Conservation (phyloP, 805 yeast species). For the Wickerhamiella brachini region DNA sequence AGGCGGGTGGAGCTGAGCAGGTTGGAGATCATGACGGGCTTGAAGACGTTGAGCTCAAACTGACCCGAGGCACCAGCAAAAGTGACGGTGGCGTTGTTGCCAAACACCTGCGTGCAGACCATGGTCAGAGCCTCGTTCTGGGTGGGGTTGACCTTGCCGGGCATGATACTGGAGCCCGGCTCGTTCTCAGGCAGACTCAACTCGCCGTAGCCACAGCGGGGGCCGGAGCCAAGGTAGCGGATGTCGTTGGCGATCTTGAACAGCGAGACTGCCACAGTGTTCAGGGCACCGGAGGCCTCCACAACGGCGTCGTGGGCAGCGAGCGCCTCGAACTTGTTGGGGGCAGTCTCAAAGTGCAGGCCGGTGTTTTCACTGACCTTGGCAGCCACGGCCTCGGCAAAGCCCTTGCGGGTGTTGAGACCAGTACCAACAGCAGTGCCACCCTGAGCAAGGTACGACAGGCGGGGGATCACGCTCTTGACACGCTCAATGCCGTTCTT, state of each 20-base stretch:
- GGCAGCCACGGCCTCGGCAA: slow-evolving; percentile 73
- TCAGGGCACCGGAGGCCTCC: slow-evolving; percentile 93
- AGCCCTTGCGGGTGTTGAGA: slow-evolving; percentile 84
- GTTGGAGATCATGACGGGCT: slow-evolving; percentile 90
- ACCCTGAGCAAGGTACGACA: slow-evolving; percentile 88
- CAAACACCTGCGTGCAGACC: slow-evolving; percentile 96
- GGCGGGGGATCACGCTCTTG: slow-evolving; percentile 58
- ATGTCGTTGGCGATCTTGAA: slow-evolving; percentile 97
- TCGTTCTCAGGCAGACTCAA: slow-evolving; percentile 92
- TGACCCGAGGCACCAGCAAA: slow-evolving; percentile 98
- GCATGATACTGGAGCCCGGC: slow-evolving; percentile 99
- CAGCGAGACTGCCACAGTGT: slow-evolving; percentile 85
- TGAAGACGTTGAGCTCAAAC: slow-evolving; percentile 95
- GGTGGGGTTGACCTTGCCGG: slow-evolving; percentile 98
- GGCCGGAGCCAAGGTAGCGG: slow-evolving; percentile 96
- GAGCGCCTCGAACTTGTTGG: slow-evolving; percentile 96
- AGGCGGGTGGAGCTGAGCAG: slow-evolving; percentile 76
- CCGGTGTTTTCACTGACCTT: slow-evolving; percentile 81
- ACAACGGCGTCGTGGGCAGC: slow-evolving; percentile 99
- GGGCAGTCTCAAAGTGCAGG: slow-evolving; percentile 80
- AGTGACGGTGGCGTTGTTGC: slow-evolving; percentile 89
- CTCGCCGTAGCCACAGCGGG: slow-evolving; percentile 99
- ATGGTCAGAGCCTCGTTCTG: slow-evolving; percentile 98
- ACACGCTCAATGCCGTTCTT: slow-evolving; percentile 83
- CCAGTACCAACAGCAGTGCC: slow-evolving; percentile 99